Percentiles rank a stretch among this genome's conserved stretches.
These are phyloP conservation scores for Chimonanthus praecox DNA, from an alignment of 164 flowering plant genomes.

Conservation along the genomic window DNA sequence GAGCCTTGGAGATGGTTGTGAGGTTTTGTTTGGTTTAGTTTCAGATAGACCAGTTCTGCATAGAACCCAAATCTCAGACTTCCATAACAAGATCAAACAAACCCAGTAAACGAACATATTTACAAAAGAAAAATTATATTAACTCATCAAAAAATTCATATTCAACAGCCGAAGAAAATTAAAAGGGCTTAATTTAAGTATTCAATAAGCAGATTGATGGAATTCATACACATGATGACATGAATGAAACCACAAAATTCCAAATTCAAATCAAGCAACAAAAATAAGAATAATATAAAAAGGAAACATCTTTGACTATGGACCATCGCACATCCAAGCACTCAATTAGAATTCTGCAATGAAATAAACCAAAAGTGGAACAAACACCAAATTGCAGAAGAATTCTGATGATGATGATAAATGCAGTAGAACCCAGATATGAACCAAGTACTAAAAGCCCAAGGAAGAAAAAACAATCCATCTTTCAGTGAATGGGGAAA, in stretches of 20 bases:
- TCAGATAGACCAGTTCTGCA: slow-evolving; percentile 64
- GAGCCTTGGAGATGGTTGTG: slow-evolving; percentile 66
- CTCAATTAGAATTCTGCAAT: slow-evolving; percentile 5
- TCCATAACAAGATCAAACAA: slow-evolving; percentile 3
- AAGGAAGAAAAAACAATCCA: background rate
- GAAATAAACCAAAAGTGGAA: background rate
- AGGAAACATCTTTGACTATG: background rate
- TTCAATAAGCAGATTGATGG: background rate
- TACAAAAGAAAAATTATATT: background rate
- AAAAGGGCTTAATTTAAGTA: background rate
- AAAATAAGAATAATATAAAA: background rate
- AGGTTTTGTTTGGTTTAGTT: slow-evolving; percentile 46
- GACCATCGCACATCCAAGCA: background rate
- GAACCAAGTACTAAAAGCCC: background rate
- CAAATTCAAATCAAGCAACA: background rate
- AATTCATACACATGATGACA: background rate
- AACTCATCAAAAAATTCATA: background rate
- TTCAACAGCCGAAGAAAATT: background rate
- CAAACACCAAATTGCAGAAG: background rate
- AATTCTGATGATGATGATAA: background rate
- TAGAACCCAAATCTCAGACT: slow-evolving; percentile 16
- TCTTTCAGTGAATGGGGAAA: background rate
- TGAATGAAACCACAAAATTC: background rate
- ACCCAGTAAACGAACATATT: background rate
- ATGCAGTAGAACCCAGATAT: background rate